Evolutionary conservation across 108 stramenopile species (phyloP).

Genomic region (Nitzschia putrida): DNA sequence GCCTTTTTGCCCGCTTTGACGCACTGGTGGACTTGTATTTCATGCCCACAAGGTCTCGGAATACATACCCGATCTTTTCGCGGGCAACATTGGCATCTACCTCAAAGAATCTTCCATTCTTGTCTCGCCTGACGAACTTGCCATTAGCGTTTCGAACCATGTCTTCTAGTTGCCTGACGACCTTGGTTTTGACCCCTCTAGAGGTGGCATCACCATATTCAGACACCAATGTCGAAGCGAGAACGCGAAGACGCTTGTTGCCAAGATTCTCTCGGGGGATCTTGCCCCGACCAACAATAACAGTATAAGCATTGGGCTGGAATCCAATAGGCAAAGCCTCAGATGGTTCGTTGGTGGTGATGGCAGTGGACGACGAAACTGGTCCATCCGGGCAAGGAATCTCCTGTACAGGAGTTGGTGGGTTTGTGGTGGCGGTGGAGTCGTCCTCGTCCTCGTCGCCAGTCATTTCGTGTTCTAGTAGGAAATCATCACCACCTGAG

Average conservation of each 20-base stretch:
- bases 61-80: conserved; percentile 31
- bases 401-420: not conserved
- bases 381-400: too few relatives aligned
- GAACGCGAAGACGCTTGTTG: conserved; percentile 13
- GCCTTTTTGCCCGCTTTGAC: conserved; percentile 9
- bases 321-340: conserved; percentile 2
- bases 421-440: not conserved
- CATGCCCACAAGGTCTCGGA: conserved; percentile 18
- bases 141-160: conserved; percentile 22
- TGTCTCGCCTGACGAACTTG: conserved; percentile 17
- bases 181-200: conserved; percentile 7
- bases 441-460: not conserved
- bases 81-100: conserved; percentile 13
- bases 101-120: conserved; percentile 17
- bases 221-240: conserved; percentile 15
- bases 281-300: conserved; percentile 22
- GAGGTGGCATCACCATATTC: conserved; percentile 10
- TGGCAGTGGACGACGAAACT: too few relatives aligned
- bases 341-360: not conserved
- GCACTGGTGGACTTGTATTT: conserved; percentile 24
- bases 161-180: conserved; percentile 19
- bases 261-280: conserved; percentile 6
- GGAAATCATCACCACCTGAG: too few relatives aligned
- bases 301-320: conserved; percentile 3
- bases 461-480: too few relatives aligned